Evolutionary conservation across 345 rosid genomes (phyloP).

Genomic region (Cochlearia excelsa): DNA sequence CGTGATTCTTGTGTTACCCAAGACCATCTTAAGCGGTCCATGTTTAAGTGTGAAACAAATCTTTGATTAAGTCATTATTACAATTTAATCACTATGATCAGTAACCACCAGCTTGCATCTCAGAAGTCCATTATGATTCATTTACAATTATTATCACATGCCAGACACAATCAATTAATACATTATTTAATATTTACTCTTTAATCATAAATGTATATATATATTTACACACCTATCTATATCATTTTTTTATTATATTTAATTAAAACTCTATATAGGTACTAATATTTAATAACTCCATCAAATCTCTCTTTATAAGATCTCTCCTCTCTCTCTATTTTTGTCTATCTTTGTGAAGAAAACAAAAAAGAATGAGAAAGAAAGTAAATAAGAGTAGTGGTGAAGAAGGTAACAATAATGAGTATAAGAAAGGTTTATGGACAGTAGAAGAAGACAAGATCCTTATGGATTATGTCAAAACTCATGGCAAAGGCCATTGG

Average conservation of each 20-base stretch:
- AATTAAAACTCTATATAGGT: neutral
- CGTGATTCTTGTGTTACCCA: conserved; percentile 36
- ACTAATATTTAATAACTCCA: conserved; percentile 28
- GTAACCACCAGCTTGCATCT: conserved; percentile 35
- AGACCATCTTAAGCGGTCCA: conserved; percentile 36
- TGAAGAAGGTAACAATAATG: conserved; percentile 31
- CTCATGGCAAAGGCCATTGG: conserved; percentile 69
- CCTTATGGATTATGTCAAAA: conserved; percentile 47
- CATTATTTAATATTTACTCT: conserved; percentile 12
- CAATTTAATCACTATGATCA: conserved; percentile 2
- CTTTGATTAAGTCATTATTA: conserved; percentile 7
- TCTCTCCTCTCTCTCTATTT: conserved; percentile 15
- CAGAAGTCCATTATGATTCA: conserved; percentile 19
- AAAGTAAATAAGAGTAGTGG: conserved; percentile 23
- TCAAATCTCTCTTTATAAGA: conserved; percentile 16
- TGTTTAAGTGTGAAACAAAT: conserved; percentile 24
- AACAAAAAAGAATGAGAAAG: conserved; percentile 33
- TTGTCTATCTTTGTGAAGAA: conserved; percentile 9
- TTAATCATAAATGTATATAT: conserved; percentile 7
- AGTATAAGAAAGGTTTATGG: conserved; percentile 49
- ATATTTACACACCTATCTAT: neutral
- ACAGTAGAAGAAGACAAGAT: conserved; percentile 48
- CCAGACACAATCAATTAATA: conserved; percentile 26
- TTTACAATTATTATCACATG: conserved; percentile 32
- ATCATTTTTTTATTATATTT: no score